Conservation (phyloP, 106 monocot species). For the Dioscorea zingiberensis region DNA sequence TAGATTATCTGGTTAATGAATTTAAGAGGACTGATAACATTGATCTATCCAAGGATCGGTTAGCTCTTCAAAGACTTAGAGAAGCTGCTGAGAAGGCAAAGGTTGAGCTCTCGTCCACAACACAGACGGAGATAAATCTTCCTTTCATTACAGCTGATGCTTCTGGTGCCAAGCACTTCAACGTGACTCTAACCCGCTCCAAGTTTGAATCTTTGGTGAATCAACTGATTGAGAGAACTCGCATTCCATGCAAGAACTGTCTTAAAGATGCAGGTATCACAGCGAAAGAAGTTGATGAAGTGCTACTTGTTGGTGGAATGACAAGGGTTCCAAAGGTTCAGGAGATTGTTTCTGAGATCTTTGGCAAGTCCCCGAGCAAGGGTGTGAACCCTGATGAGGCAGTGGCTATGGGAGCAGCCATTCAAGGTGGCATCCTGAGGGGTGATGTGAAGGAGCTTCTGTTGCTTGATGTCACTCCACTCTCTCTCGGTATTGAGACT, state of each 20-base stretch:
- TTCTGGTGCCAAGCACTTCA: slow-evolving; percentile 50
- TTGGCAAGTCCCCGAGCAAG: slow-evolving; percentile 42
- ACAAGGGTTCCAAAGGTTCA: slow-evolving; percentile 51
- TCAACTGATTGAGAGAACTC: slow-evolving; percentile 40
- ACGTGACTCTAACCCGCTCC: slow-evolving; percentile 37
- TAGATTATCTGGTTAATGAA: slow-evolving; percentile 39
- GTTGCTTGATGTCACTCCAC: slow-evolving; percentile 64
- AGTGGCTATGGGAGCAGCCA: slow-evolving; percentile 47
- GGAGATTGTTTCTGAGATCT: slow-evolving; percentile 31
- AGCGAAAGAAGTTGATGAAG: slow-evolving; percentile 38
- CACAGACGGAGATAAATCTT: slow-evolving; percentile 44
- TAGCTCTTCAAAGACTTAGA: slow-evolving; percentile 41
- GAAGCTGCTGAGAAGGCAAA: slow-evolving; percentile 54
- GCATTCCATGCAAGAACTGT: slow-evolving; percentile 37
- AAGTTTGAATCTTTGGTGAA: slow-evolving; percentile 40
- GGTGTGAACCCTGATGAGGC: slow-evolving; percentile 52
- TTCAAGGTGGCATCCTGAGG: slow-evolving; percentile 47
- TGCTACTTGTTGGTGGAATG: slow-evolving; percentile 49
- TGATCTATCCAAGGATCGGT: slow-evolving; percentile 33
- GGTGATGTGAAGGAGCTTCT: slow-evolving; percentile 55
- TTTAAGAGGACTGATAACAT: slow-evolving; percentile 36
- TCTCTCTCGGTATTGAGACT: slow-evolving; percentile 31
- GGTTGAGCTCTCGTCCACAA: slow-evolving; percentile 44
- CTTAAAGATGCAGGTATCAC: slow-evolving; percentile 43
- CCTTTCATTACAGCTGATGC: slow-evolving; percentile 51